These are phyloP conservation scores for Mycogone perniciosa DNA, from an alignment of 2,329 filamentous ascomycete genomes.

Conservation along the genomic window DNA sequence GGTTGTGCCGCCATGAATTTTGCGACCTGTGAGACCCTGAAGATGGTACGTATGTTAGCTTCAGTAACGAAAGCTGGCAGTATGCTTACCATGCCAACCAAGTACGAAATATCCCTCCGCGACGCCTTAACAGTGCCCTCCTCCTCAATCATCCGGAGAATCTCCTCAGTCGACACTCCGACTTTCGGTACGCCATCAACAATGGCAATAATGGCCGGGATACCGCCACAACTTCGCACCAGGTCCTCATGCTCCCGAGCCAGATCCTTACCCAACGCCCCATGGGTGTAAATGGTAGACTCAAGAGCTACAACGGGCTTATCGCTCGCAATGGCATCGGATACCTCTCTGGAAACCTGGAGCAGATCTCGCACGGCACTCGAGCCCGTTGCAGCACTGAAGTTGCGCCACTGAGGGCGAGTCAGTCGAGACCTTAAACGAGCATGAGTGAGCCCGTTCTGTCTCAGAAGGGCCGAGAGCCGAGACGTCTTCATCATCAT, in stretches of 20 bases:
- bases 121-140: slow-evolving; percentile 76
- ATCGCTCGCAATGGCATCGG: slow-evolving; percentile 64
- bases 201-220: slow-evolving; percentile 88
- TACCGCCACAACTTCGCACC: slow-evolving; percentile 71
- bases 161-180: slow-evolving; percentile 65
- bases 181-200: slow-evolving; percentile 77
- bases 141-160: slow-evolving; percentile 62
- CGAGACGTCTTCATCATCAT: slow-evolving; percentile 12
- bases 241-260: slow-evolving; percentile 78
- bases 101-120: slow-evolving; percentile 75
- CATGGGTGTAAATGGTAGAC: slow-evolving; percentile 96
- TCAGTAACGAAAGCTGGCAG: not conserved
- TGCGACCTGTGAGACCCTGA: slow-evolving; percentile 58
- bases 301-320: slow-evolving; percentile 88
- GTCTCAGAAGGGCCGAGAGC: slow-evolving; percentile 3
- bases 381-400: slow-evolving; percentile 19
- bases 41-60: not conserved
- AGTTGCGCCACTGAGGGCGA: slow-evolving; percentile 2
- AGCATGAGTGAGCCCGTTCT: not conserved
- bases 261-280: slow-evolving; percentile 65
- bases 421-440: not conserved
- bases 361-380: slow-evolving; percentile 40
- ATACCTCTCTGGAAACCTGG: slow-evolving; percentile 74
- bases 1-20: slow-evolving; percentile 83
- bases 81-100: slow-evolving; percentile 63